Conservation (phyloP, 1,139 yeast genomes). For the Nakaseomyces uthaithaninus region DNA sequence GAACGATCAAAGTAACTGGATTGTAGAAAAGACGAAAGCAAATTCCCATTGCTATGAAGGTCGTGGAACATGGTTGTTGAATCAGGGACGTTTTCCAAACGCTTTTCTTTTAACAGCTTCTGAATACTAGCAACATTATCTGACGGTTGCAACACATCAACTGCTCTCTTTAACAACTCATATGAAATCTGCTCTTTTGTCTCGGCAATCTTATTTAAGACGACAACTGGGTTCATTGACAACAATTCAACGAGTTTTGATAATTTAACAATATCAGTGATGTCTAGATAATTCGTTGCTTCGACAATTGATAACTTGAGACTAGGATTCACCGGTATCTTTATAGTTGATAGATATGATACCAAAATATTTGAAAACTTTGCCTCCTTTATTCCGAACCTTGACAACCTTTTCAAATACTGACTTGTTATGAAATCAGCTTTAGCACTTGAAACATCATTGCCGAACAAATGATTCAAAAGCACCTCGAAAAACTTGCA, state of each 20-base stretch:
- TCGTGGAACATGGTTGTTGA: not conserved
- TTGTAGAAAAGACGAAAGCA: not conserved
- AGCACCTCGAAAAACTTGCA: not conserved
- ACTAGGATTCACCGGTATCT: not conserved
- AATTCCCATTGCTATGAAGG: not conserved
- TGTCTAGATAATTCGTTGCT: not conserved
- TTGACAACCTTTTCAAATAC: not conserved
- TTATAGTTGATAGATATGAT: not conserved
- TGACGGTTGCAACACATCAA: not conserved
- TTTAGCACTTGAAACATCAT: not conserved
- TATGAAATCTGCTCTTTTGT: not conserved
- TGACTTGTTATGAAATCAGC: not conserved
- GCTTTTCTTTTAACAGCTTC: not conserved
- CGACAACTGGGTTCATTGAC: not conserved
- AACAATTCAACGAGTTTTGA: not conserved
- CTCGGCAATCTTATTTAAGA: not conserved
- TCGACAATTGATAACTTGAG: not conserved
- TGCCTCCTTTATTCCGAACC: not conserved
- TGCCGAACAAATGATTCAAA: not conserved
- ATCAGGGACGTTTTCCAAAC: not conserved
- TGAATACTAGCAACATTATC: not conserved
- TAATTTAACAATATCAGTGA: not conserved
- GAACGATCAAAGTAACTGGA: not conserved
- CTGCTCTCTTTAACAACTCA: not conserved
- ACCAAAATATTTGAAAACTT: not conserved